Evolutionary conservation across 495 filamentous ascomycete species (phyloP).

Genomic region (Monascus purpureus): DNA sequence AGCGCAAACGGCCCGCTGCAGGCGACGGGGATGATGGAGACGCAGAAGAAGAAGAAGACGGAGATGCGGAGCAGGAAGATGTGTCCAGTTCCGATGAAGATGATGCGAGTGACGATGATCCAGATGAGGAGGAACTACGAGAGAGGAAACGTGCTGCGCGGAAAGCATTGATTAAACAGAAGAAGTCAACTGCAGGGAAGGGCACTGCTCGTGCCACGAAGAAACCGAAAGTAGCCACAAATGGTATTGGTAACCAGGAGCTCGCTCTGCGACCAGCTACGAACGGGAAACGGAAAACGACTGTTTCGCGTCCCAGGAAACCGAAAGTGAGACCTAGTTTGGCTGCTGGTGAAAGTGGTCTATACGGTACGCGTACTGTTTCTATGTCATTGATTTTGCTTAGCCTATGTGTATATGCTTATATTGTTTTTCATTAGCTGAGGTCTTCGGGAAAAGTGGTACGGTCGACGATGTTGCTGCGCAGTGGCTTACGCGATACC

Average conservation of each 20-base stretch:
- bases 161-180: constrained; percentile 36
- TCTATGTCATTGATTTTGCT: not conserved
- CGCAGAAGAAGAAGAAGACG: constrained; percentile 30
- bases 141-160: constrained; percentile 37
- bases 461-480: constrained; percentile 61
- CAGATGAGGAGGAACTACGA: constrained; percentile 54
- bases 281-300: constrained; percentile 20
- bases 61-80: constrained; percentile 39
- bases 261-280: constrained; percentile 34
- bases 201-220: constrained; percentile 22
- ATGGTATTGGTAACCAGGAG: constrained; percentile 36
- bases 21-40: constrained; percentile 12
- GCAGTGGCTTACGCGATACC: constrained; percentile 65
- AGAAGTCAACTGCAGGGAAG: constrained; percentile 44
- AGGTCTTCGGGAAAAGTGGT: constrained; percentile 63
- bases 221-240: constrained; percentile 43
- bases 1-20: constrained; percentile 39
- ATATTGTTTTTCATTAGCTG: constrained; percentile 36
- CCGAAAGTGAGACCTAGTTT: constrained; percentile 50
- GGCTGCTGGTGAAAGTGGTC: constrained; percentile 47
- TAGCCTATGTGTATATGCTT: constrained; percentile 1
- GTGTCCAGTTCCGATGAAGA: constrained; percentile 38
- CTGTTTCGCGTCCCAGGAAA: constrained; percentile 32
- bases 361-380: constrained; percentile 52
- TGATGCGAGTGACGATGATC: constrained; percentile 34